Conservation (phyloP, 345 rosid species). For the Toxicodendron radicans region DNA sequence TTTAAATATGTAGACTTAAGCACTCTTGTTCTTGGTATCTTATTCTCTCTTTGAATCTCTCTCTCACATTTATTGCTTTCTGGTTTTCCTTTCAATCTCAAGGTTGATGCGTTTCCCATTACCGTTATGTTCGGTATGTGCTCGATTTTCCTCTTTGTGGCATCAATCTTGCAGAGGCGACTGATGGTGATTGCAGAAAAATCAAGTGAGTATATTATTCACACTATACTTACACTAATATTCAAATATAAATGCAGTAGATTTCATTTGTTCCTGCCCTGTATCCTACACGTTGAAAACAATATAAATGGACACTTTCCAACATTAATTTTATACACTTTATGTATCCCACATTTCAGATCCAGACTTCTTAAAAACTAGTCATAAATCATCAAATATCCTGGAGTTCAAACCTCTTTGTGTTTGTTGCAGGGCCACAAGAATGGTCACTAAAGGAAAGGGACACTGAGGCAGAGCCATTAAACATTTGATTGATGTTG, state of each 20-base stretch:
- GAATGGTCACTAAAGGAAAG: slow-evolving; percentile 60
- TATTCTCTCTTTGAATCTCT: background rate
- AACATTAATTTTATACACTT: background rate
- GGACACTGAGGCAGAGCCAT: slow-evolving; percentile 71
- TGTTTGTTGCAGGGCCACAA: slow-evolving; percentile 51
- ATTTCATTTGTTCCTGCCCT: background rate
- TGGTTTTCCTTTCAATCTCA: slow-evolving; percentile 22
- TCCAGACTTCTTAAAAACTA: background rate
- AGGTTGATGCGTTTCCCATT: slow-evolving; percentile 94
- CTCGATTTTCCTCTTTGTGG: slow-evolving; percentile 94
- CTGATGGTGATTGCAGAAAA: slow-evolving; percentile 69
- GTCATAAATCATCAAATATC: no score
- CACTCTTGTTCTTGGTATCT: background rate
- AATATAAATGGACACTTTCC: background rate
- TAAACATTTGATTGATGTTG: slow-evolving; percentile 47
- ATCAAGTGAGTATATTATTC: slow-evolving; percentile 57
- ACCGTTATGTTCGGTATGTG: slow-evolving; percentile 98
- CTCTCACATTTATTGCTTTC: slow-evolving; percentile 8
- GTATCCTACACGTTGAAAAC: background rate
- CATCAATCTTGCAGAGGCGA: slow-evolving; percentile 80
- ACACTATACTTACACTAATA: background rate
- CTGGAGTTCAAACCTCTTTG: background rate
- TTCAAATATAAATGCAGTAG: background rate
- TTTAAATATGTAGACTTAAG: background rate
- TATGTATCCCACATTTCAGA: background rate